Evolutionary conservation across 2,329 filamentous ascomycete species (phyloP), one percentile per base, ranked within the genome.

Genomic region (Boeremia lycopersici): DNA sequence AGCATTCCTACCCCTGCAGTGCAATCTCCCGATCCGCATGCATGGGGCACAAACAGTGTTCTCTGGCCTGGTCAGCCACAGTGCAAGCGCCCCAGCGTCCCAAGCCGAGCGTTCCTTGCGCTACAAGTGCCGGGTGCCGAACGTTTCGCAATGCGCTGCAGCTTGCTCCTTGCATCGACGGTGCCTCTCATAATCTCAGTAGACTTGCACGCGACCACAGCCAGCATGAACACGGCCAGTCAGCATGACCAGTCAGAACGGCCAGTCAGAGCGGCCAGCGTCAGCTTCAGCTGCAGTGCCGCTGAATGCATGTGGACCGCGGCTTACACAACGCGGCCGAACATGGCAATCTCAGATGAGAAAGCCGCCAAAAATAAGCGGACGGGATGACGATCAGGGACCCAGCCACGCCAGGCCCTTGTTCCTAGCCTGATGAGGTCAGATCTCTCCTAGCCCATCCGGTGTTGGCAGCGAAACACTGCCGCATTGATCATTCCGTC

Each of bases 401-500:
- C 40, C 51, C 42, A 55, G 46, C 52, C 52, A 55, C 46, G 42
- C 46, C 46, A 33, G 25, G 52, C 23, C 38, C 29, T 23, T 42
- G 30, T 38, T 50, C 46, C 46, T 55, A 55, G 31, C 52, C 50
- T 26, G 41, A 55, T 55, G 52, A 55, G 52, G 52, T 55, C 52
- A 55, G 52, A 50, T 55, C 46, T 50, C 46, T 50, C 52, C 52
- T 55, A 55, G 52, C 42, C 46, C 52, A 46, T 50, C 52, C 52
- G 52, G 52, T 10, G 46, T 55, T 50, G 46, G 52, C 35, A 46
- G 29, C 41, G 46, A 56, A 51, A 51, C 53, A 51, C 53, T 29
- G 48, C 53, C 38, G 48, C 53, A 48, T 51, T 40, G 47, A 42
- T 46, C 47, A 47, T 56, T 46, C 53, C 53, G 42, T n/a, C 47